These are phyloP conservation scores for Papiliotrema fonsecae DNA, from an alignment of 1,284 basidiomycete genomes.

Conservation along the genomic window DNA sequence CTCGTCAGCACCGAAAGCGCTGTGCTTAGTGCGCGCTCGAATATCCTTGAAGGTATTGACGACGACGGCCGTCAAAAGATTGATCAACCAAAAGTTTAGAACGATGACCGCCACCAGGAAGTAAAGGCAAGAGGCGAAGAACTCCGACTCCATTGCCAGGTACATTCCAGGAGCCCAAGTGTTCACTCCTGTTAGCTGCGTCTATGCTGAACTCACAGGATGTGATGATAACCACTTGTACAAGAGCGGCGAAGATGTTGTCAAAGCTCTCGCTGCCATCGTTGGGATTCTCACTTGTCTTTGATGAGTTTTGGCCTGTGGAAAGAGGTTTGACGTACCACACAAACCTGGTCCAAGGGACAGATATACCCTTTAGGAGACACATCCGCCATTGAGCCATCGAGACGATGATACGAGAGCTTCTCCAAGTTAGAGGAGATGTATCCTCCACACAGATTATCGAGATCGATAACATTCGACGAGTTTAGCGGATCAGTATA, in stretches of 20 bases:
- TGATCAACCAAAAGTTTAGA: slow-evolving; percentile 91
- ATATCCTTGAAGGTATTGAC: slow-evolving; percentile 92
- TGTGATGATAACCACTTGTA: slow-evolving; percentile 83
- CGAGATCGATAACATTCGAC: slow-evolving; percentile 39
- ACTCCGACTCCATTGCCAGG: slow-evolving; percentile 84
- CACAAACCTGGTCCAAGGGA: slow-evolving; percentile 72
- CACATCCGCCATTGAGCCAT: slow-evolving; percentile 50
- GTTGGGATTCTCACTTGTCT: slow-evolving; percentile 68
- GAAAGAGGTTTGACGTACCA: slow-evolving; percentile 49
- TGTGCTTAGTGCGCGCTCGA: slow-evolving; percentile 78
- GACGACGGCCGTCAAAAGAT: slow-evolving; percentile 92
- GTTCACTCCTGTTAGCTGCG: slow-evolving; percentile 34
- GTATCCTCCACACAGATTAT: slow-evolving; percentile 72
- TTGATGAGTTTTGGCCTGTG: background rate
- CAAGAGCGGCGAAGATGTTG: slow-evolving; percentile 72
- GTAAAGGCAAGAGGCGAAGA: slow-evolving; percentile 78
- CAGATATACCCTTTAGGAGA: slow-evolving; percentile 72
- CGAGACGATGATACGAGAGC: slow-evolving; percentile 20
- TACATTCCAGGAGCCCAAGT: slow-evolving; percentile 71
- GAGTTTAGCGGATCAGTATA: slow-evolving; percentile 46
- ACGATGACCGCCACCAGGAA: slow-evolving; percentile 80
- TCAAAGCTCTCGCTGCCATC: slow-evolving; percentile 77
- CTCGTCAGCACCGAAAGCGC: slow-evolving; percentile 83
- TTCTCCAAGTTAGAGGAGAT: slow-evolving; percentile 58
- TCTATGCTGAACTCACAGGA: slow-evolving; percentile 57